A percentile compares a stretch with the other conserved stretches of the same genome.
phyloP scores from a whole-genome alignment of 371 early-diverging fungal species.

The Mortierella sp. region DNA sequence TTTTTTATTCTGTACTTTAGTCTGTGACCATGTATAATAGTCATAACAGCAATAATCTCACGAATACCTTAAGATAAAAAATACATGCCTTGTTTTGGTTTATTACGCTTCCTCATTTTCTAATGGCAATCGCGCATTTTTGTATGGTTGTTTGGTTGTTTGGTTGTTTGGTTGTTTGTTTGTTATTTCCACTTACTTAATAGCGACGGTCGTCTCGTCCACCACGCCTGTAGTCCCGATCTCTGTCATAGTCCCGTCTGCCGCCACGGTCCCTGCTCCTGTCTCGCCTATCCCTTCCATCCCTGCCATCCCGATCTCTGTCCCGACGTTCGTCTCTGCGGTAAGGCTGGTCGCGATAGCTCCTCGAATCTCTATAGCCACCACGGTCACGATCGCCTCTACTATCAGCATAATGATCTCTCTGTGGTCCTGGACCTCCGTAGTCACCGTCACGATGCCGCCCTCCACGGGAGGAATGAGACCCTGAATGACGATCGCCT shows the following conservation, averaged over 20 bases:
- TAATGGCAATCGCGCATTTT: neutral
- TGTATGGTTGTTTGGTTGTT: neutral
- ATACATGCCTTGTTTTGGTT: neutral
- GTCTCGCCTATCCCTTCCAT: constrained; percentile 36
- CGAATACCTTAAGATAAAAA: neutral
- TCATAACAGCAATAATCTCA: neutral
- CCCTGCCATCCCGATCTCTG: constrained; percentile 38
- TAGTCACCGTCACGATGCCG: constrained; percentile 24
- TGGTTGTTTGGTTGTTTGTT: neutral
- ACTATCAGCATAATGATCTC: constrained; percentile 36
- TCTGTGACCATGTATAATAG: neutral
- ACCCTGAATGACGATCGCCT: constrained; percentile 27
- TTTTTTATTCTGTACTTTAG: constrained; percentile 12
- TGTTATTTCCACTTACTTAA: constrained; percentile 22
- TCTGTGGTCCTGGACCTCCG: constrained; percentile 41
- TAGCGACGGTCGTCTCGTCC: constrained; percentile 46
- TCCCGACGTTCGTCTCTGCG: constrained; percentile 51
- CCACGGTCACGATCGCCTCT: constrained; percentile 52
- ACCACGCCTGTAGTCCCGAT: constrained; percentile 44
- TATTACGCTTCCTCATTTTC: neutral
- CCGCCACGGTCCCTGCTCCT: constrained; percentile 49
- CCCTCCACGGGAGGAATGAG: constrained; percentile 5
- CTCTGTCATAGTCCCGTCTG: constrained; percentile 48
- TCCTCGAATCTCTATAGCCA: constrained; percentile 43
- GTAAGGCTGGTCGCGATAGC: constrained; percentile 53